A percentile compares a stretch with the other conserved stretches of the same genome.
Conservation (phyloP, 2,329 filamentous ascomycete species). For the Cytospora mali region DNA sequence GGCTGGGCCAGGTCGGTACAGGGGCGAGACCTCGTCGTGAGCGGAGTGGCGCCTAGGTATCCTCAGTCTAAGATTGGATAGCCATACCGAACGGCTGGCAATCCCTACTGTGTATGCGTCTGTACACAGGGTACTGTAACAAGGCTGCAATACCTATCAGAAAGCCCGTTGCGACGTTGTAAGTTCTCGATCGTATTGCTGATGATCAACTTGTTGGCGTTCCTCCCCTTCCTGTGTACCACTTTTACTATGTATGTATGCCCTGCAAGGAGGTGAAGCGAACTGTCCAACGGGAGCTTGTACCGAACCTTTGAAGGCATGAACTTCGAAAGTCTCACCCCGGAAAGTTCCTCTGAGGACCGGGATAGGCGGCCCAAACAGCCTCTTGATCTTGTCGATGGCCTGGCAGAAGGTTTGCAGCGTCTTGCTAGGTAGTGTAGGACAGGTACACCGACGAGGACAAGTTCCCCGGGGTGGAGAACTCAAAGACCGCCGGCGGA, state of each 20-base stretch:
- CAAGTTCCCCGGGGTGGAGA: constrained; percentile 1
- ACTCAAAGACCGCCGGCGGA: not conserved
- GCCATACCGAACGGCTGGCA: constrained; percentile 21
- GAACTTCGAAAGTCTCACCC: too few species aligned
- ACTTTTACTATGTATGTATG: too few species aligned
- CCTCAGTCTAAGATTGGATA: constrained; percentile 21
- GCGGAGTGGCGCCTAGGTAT: constrained; percentile 8
- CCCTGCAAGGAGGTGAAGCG: constrained; percentile 10
- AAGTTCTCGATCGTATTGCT: not conserved
- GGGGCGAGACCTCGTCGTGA: constrained; percentile 14
- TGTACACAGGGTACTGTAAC: constrained; percentile 12
- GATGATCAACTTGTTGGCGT: not conserved
- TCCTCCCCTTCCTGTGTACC: constrained; percentile 7
- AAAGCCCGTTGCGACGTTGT: constrained; percentile 6
- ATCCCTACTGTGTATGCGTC: constrained; percentile 23
- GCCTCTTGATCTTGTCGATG: not conserved
- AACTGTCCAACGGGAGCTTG: not conserved
- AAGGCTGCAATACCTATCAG: constrained; percentile 15
- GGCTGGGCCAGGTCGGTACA: constrained; percentile 6
- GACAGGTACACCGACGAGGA: not conserved
- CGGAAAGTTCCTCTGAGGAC: too few species aligned
- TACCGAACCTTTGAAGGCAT: not conserved
- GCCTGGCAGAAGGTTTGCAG: not conserved
- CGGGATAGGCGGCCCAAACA: not conserved
- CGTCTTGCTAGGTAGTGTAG: too few species aligned